These are phyloP conservation scores for Hippophae gyantsensis DNA, from an alignment of 306 rosid genomes.

Conservation along the genomic window DNA sequence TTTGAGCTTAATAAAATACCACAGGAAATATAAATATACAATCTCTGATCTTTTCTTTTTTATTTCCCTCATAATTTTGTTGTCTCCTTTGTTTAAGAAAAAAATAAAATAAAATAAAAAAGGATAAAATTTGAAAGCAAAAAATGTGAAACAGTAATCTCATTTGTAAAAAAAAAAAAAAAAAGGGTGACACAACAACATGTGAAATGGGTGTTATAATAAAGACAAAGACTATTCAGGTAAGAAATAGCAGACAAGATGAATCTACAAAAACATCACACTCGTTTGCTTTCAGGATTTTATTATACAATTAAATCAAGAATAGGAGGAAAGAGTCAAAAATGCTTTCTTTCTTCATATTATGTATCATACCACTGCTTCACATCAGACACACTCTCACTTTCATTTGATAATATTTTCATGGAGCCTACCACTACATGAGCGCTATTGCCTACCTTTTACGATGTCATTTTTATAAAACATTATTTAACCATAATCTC, in stretches of 20 bases:
- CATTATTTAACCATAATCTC: too few species aligned
- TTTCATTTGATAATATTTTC: slow-evolving; percentile 21
- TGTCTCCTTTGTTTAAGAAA: too few species aligned
- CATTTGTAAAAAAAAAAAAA: slow-evolving; percentile 7
- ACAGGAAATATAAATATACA: too few species aligned
- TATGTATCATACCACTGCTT: slow-evolving; percentile 37
- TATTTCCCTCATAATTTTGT: too few species aligned
- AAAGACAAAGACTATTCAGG: slow-evolving; percentile 40
- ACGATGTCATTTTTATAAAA: too few species aligned
- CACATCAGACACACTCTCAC: slow-evolving; percentile 22
- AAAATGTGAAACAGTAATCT: too few species aligned
- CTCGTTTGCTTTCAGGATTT: slow-evolving; percentile 50
- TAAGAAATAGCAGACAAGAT: slow-evolving; percentile 55
- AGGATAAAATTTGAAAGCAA: too few species aligned
- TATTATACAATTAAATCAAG: slow-evolving; percentile 7
- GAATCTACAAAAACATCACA: slow-evolving; percentile 56
- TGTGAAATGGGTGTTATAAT: slow-evolving; percentile 55
- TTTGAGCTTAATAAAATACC: too few species aligned
- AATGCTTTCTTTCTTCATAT: slow-evolving; percentile 10
- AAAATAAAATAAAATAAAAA: too few species aligned
- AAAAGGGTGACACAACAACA: slow-evolving; percentile 13
- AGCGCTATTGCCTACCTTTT: too few species aligned
- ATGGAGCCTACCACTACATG: slow-evolving; percentile 11
- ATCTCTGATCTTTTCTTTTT: too few species aligned
- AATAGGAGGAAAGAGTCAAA: slow-evolving; percentile 19